A percentile compares a stretch with the other conserved stretches of the same genome.
phyloP scores from a whole-genome alignment of 176 grass and related monocot genomes.

The Thalia dealbata region DNA sequence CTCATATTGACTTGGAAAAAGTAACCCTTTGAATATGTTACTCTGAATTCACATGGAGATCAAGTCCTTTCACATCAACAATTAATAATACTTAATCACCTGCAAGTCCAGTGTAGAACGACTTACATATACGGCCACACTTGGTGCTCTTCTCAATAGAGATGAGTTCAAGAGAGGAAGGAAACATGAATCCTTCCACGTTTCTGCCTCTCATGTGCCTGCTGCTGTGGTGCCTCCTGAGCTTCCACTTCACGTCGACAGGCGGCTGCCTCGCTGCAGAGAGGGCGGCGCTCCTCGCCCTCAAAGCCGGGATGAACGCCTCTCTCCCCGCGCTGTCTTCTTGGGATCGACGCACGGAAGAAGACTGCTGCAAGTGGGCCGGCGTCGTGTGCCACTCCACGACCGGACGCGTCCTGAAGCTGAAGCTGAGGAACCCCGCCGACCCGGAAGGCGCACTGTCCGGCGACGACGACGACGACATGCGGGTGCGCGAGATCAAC shows the following conservation, averaged over 20 bases:
- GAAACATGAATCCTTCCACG: too few species aligned
- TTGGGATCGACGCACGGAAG: background rate
- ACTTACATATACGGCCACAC: too few species aligned
- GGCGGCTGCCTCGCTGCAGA: background rate
- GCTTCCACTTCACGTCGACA: background rate
- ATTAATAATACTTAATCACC: too few species aligned
- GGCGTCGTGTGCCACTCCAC: background rate
- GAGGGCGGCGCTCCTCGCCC: conserved; percentile 1
- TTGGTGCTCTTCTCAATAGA: too few species aligned
- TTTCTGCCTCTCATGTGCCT: too few species aligned
- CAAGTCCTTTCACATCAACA: too few species aligned
- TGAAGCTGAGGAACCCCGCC: background rate
- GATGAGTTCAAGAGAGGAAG: too few species aligned
- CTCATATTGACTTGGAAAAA: too few species aligned
- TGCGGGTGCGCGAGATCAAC: conserved; percentile 15
- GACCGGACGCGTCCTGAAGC: background rate
- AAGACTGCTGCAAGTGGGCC: conserved; percentile 3
- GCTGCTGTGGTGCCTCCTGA: too few species aligned
- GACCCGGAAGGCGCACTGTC: background rate
- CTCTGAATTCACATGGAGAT: too few species aligned
- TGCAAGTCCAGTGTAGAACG: too few species aligned
- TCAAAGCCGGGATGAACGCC: background rate
- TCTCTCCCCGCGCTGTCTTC: background rate
- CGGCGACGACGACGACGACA: background rate
- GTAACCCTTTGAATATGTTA: too few species aligned